Percentiles rank a stretch among this genome's conserved stretches.
These are phyloP conservation scores for Fomitopsis pinicola DNA, from an alignment of 1,284 basidiomycete species.

Conservation along the genomic window DNA sequence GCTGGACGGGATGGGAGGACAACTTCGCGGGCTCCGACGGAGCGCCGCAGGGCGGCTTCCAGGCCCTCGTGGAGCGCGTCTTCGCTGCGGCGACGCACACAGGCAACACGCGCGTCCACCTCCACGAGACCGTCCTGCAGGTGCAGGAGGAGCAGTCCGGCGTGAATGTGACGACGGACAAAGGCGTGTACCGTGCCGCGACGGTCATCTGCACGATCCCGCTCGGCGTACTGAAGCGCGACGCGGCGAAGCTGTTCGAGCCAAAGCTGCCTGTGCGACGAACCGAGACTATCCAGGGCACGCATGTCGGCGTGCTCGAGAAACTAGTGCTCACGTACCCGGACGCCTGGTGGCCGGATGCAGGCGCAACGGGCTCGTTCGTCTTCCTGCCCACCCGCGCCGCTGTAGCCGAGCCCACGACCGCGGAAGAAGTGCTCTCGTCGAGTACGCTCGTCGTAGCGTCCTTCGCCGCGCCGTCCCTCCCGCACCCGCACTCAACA, in stretches of 20 bases:
- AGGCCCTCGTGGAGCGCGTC: not conserved
- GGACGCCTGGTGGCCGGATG: conserved; percentile 16
- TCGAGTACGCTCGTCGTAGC: conserved; percentile 7
- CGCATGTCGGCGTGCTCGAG: conserved; percentile 14
- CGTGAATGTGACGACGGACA: not conserved
- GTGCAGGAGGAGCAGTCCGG: conserved; percentile 1
- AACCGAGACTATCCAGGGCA: conserved; percentile 7
- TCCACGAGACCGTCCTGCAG: not conserved
- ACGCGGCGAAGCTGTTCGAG: conserved; percentile 5
- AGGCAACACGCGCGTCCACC: not conserved
- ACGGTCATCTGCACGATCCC: conserved; percentile 15
- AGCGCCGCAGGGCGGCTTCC: not conserved
- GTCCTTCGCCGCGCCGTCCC: conserved; percentile 7
- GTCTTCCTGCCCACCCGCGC: conserved; percentile 7
- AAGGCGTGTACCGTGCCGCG: conserved; percentile 17
- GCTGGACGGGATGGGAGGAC: conserved; percentile 1
- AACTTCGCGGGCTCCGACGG: not conserved
- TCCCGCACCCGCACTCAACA: conserved; percentile 10
- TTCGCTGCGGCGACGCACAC: not conserved
- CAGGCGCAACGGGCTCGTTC: conserved; percentile 3
- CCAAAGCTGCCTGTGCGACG: conserved; percentile 13
- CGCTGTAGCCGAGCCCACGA: not conserved
- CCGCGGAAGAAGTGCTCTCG: conserved; percentile 1
- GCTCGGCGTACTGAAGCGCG: conserved; percentile 15
- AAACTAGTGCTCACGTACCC: conserved; percentile 14